Base-by-base conservation (phyloP, 768 basidiomycete species). In the Dioszegia aurantiaca region DNA sequence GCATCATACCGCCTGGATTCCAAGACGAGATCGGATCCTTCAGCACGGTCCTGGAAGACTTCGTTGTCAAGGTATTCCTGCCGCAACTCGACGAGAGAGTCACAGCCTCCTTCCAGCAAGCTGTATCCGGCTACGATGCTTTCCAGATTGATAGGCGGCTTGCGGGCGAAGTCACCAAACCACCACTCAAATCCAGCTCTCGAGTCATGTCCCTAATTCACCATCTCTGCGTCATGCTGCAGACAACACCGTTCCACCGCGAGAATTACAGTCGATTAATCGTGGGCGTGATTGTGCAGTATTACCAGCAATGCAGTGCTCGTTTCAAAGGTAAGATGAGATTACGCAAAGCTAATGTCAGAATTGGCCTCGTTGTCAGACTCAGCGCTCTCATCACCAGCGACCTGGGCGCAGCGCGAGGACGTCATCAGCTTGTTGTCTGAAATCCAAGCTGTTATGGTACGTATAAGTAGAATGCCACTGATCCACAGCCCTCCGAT, bases 81-180 rank as follows among this genome's bases (percentile, higher is more conserved):
- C 94, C 94, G 0, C 93, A 95, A 74, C 77, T 99, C 58, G 93
- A 97, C 73, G 93, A 97, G 73, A 92, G 90, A 73, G 90, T 94
- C 46, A 86, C 88, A 0, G 80, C 83, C 49, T 78, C 95, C 19
- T 93, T 95, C 77, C 90, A 90, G 72, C 83, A 88, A 55, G 86
- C 90, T 5, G 85, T 93, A 24, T 84, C 85, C 21, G 85, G 87
- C 44, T 82, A 88, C 8, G 90, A 94, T 56, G 88, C 92, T 1
- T 97, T 93, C 75, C 85, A 88, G 65, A 83, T 88, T 4, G 93
- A 97, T 70, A 80, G 86, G 2, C 77, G 81, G 4, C 23, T 91
- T 86, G 30, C 77, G 77, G 51, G 80, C 81, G 56, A 80, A 89
- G 33, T 89, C 85, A 10, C 69, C 80, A 0, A 83, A 86, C 92